Evolutionary conservation across 768 basidiomycete genomes (phyloP).

Genomic region (Suillus tomentosus): DNA sequence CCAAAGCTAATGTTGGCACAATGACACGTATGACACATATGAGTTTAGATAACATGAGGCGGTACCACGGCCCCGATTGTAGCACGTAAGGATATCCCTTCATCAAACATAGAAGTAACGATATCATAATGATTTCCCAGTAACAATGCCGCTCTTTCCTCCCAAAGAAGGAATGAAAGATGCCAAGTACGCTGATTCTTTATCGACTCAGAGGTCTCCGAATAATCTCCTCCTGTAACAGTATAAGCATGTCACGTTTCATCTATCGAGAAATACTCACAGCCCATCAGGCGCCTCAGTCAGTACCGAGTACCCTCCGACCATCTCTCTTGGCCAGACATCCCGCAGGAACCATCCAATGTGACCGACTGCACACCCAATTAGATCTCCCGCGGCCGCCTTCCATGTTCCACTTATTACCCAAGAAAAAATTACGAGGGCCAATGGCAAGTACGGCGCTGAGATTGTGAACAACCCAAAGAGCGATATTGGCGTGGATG

Average conservation of each 20-base stretch:
- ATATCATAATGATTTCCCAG: neutral
- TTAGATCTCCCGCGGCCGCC: conserved; percentile 78
- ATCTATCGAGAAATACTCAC: conserved; percentile 48
- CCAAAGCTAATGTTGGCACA: neutral
- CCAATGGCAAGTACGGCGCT: conserved; percentile 92
- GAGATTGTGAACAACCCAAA: conserved; percentile 95
- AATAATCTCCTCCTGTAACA: conserved; percentile 61
- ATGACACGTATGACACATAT: neutral
- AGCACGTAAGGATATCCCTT: conserved; percentile 4
- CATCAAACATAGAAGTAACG: neutral
- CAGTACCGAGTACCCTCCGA: conserved; percentile 69
- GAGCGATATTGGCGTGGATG: conserved; percentile 91
- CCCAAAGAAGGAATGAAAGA: neutral
- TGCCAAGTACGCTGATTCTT: neutral
- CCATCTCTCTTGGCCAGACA: conserved; percentile 87
- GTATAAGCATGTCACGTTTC: conserved; percentile 9
- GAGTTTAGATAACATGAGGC: neutral
- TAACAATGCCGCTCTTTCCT: neutral
- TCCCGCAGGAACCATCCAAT: conserved; percentile 84
- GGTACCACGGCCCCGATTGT: neutral
- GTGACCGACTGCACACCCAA: conserved; percentile 88
- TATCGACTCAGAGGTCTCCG: conserved; percentile 46
- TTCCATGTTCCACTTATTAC: conserved; percentile 80
- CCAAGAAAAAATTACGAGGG: conserved; percentile 88
- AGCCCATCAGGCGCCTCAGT: conserved; percentile 70